Evolutionary conservation across 106 monocot species (phyloP).

Genomic region (Hemerocallis citrina): DNA sequence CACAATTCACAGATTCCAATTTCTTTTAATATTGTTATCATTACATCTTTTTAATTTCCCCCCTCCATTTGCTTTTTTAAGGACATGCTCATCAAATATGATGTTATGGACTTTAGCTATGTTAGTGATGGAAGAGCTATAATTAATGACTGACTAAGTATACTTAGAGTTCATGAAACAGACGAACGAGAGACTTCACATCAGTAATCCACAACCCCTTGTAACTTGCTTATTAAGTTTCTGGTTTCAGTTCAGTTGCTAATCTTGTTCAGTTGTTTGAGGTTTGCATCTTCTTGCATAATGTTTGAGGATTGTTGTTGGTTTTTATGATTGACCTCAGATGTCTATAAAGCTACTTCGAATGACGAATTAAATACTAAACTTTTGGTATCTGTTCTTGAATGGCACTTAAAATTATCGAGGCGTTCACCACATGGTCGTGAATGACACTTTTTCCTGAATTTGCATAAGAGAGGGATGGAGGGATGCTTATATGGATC

Average conservation of each 20-base stretch:
- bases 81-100: background rate
- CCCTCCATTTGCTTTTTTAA: background rate
- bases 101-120: no score
- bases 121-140: no score
- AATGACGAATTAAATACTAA: background rate
- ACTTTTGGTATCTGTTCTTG: background rate
- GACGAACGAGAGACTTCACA: no score
- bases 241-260: no score
- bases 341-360: background rate
- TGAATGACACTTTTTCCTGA: background rate
- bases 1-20: no score
- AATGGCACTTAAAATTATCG: no score
- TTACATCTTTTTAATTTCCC: background rate
- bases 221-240: no score
- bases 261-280: no score
- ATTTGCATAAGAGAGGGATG: background rate
- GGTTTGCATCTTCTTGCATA: background rate
- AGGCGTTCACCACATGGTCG: no score
- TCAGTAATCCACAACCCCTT: no score
- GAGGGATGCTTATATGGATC: background rate
- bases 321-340: background rate
- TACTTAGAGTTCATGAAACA: no score
- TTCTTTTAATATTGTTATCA: background rate
- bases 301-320: background rate
- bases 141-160: no score